A percentile compares a stretch with the other conserved stretches of the same genome.
phyloP scores from a whole-genome alignment of 225 moss, liverwort and hornwort species.

The Ulota crispa region DNA sequence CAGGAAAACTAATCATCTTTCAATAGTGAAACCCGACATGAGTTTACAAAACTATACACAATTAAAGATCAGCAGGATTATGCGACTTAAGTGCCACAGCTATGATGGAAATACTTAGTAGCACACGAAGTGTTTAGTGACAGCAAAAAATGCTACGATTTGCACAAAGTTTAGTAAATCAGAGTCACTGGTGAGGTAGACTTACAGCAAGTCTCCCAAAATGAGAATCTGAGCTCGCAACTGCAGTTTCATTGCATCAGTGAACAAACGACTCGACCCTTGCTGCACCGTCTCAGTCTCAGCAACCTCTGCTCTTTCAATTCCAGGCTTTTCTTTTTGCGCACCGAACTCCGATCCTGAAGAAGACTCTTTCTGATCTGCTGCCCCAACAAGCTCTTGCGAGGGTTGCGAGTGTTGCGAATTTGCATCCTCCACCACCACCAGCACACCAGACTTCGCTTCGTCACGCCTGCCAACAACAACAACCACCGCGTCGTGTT shows the following conservation, averaged over 20 bases:
- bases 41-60: background rate
- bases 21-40: too few relatives aligned
- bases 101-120: background rate
- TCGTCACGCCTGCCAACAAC: conserved; percentile 6
- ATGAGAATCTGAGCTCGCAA: conserved; percentile 67
- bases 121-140: background rate
- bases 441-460: background rate
- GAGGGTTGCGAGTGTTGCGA: conserved; percentile 14
- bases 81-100: background rate
- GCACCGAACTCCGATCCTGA: conserved; percentile 23
- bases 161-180: background rate
- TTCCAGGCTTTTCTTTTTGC: conserved; percentile 21
- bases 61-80: conserved; percentile 4
- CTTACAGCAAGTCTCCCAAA: conserved; percentile 57
- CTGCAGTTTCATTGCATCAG: conserved; percentile 55
- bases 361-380: conserved; percentile 30
- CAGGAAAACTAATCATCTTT: background rate
- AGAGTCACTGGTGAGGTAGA: background rate
- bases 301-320: conserved; percentile 20
- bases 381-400: conserved; percentile 11
- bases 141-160: background rate
- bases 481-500: background rate
- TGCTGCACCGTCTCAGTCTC: conserved; percentile 21
- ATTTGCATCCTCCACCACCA: conserved; percentile 30
- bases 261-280: conserved; percentile 33